Base-by-base conservation (phyloP, 2,329 filamentous ascomycete genomes). In the Colletotrichum lindemuthianum region DNA sequence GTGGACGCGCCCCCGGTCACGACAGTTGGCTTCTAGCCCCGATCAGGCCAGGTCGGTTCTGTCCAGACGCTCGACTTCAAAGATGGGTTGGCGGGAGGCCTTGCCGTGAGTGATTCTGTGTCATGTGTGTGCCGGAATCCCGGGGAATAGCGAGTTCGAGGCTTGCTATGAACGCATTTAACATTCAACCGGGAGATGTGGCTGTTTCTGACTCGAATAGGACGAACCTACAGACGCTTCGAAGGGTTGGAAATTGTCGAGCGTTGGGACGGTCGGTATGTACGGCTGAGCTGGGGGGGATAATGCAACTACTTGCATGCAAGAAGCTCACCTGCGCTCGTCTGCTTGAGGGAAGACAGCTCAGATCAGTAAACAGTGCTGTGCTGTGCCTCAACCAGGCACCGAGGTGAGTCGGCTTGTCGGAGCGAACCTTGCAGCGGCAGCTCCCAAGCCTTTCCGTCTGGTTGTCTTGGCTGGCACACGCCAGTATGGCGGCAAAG, bases 361-460 rank as follows among this genome's bases (percentile, higher is more conserved):
- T 6, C 9, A 44, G 5, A n/a, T 32, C 37, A 53, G n/a, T 10
- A 16, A 16, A 13, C 43, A 54, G 41, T 11, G 57, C 57, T 51
- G 50, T 45, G 56, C 44, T 40, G 39, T 24, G 24, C 24, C 24
- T 24, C 34, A n/a, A 4, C 54, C n/a, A 49, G 43, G 10, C 39
- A 8, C 61, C 45, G 40, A 60, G 24, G 32, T 34, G 43, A 36
- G 50, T 40, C 61, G 56, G 57, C 13, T 60, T 43, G 44, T 60
- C 45, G 57, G 57, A 7, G 50, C 61, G 61, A 50, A 41, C 39
- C 44, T 48, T 60, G 34, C 50, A 60, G 39, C 15, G 5, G 48
- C 15, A 48, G 41, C 24, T 15, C 12, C 51, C 4, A 16, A 37
- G 1, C 24, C 15, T 5, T 37, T 7, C 24, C 16, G 11, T 33